A percentile compares a stretch with the other conserved stretches of the same genome.
These are phyloP conservation scores for Nemania bipapillata DNA, from an alignment of 2,329 filamentous ascomycete genomes.

Conservation along the genomic window DNA sequence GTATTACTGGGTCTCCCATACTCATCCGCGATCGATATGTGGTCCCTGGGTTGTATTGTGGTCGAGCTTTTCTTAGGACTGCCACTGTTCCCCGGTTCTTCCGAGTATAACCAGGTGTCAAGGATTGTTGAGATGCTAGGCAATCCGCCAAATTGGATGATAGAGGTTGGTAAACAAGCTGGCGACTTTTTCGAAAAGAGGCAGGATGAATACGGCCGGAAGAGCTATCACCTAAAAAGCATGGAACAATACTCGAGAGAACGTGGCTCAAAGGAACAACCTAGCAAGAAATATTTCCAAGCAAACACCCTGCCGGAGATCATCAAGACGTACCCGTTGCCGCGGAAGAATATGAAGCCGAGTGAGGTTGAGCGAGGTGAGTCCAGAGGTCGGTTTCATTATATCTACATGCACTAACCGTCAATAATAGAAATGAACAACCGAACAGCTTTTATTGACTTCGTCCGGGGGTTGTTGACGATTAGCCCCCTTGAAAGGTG, in stretches of 20 bases:
- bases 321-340: slow-evolving; percentile 97
- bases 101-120: slow-evolving; percentile 98
- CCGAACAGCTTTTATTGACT: slow-evolving; percentile 95
- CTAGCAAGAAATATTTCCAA: slow-evolving; percentile 99
- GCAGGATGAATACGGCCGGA: slow-evolving; percentile 89
- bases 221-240: slow-evolving; percentile 90
- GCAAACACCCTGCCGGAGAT: slow-evolving; percentile 94
- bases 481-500: slow-evolving; percentile 96
- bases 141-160: slow-evolving; percentile 97
- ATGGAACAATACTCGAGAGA: slow-evolving; percentile 98
- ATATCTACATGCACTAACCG: slow-evolving; percentile 24
- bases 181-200: slow-evolving; percentile 96
- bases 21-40: slow-evolving; percentile 99
- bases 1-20: slow-evolving; percentile 95
- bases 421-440: slow-evolving; percentile 89
- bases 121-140: slow-evolving; percentile 98
- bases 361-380: slow-evolving; percentile 94
- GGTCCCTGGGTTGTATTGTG: slow-evolving; percentile 97
- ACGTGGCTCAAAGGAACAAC: slow-evolving; percentile 95
- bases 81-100: slow-evolving; percentile 94
- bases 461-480: slow-evolving; percentile 89
- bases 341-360: slow-evolving; percentile 98
- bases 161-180: slow-evolving; percentile 98
- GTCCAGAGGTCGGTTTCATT: slow-evolving; percentile 43
- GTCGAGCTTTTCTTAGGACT: slow-evolving; percentile 96